These are phyloP conservation scores for Kwoniella bestiolae DNA, from an alignment of 768 basidiomycete species.

Conservation along the genomic window DNA sequence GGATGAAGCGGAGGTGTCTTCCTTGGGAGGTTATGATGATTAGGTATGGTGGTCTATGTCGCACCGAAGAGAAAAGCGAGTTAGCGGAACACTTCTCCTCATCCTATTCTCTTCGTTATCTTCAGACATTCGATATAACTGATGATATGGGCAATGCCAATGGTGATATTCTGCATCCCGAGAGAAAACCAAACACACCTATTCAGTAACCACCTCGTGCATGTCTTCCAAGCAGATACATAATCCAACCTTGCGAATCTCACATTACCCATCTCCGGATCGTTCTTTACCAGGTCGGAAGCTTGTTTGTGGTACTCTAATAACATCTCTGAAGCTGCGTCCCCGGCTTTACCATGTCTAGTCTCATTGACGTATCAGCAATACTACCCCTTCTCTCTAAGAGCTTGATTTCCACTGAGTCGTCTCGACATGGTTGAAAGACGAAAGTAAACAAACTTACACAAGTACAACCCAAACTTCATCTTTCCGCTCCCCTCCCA, in stretches of 20 bases:
- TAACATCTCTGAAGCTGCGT: constrained; percentile 70
- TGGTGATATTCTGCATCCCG: no score
- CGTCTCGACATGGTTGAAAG: no score
- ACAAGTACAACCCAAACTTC: constrained; percentile 79
- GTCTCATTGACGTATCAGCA: not conserved
- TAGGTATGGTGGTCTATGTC: constrained; percentile 73
- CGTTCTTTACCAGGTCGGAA: constrained; percentile 51
- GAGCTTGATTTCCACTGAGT: no score
- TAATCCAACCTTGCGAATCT: constrained; percentile 80
- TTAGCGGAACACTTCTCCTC: not conserved
- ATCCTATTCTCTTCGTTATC: no score
- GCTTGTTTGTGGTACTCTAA: constrained; percentile 76
- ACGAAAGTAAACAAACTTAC: no score
- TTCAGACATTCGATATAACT: not conserved
- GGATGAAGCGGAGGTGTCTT: constrained; percentile 78
- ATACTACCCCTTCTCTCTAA: no score
- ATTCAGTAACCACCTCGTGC: constrained; percentile 86
- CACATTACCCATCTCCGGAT: constrained; percentile 59
- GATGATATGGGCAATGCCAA: not conserved
- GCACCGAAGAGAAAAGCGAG: no score
- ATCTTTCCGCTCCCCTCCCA: constrained; percentile 59
- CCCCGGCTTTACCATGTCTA: constrained; percentile 66
- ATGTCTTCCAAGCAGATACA: constrained; percentile 76
- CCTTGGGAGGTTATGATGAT: constrained; percentile 75
- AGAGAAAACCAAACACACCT: constrained; percentile 62